Conservation (phyloP, 75 land plant species). For the Picea glauca region DNA sequence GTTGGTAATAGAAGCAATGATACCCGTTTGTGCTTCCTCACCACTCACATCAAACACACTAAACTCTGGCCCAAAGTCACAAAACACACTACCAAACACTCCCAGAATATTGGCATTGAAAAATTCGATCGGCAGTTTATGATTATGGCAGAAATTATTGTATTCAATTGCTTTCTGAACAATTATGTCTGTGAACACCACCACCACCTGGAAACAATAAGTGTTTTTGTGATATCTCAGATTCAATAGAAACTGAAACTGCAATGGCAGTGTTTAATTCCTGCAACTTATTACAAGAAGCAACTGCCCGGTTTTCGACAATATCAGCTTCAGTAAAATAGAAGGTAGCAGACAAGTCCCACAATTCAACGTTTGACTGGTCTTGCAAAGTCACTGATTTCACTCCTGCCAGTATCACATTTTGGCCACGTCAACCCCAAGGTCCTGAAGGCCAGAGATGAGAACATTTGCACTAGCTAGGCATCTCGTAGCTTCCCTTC, state of each 20-base stretch:
- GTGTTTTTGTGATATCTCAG: constrained; percentile 23
- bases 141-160: constrained; percentile 71
- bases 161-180: constrained; percentile 60
- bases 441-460: constrained; percentile 42
- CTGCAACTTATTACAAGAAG: constrained; percentile 46
- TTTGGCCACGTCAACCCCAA: constrained; percentile 43
- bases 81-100: constrained; percentile 78
- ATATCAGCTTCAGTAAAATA: constrained; percentile 30
- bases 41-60: constrained; percentile 87
- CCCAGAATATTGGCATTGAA: constrained; percentile 72
- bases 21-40: constrained; percentile 87
- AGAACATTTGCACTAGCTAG: constrained; percentile 34
- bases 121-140: constrained; percentile 77
- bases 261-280: constrained; percentile 40
- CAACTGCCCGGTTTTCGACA: constrained; percentile 42
- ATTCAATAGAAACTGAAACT: constrained; percentile 8
- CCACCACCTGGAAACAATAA: constrained; percentile 49
- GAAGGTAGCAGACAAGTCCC: constrained; percentile 36
- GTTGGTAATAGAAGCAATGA: constrained; percentile 81
- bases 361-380: constrained; percentile 22
- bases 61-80: constrained; percentile 88
- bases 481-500: constrained; percentile 46
- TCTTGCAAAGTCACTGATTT: constrained; percentile 48
- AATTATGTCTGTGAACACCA: constrained; percentile 64
- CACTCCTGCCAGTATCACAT: constrained; percentile 43